These are phyloP conservation scores for Iodosphaeria phyllophila DNA, from an alignment of 2,329 filamentous ascomycete species.

Conservation along the genomic window DNA sequence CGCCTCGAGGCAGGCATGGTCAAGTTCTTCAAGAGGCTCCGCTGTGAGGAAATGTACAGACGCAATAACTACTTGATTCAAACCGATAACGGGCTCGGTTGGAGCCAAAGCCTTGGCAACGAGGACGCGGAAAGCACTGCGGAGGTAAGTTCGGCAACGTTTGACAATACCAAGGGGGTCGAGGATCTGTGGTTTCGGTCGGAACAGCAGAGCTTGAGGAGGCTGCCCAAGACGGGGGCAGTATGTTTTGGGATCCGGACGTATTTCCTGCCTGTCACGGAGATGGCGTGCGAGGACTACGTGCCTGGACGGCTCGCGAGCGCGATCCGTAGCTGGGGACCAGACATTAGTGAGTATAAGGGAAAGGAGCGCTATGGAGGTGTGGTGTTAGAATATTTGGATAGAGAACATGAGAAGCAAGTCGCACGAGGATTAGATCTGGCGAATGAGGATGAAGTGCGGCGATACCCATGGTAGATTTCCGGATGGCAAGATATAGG, in stretches of 20 bases:
- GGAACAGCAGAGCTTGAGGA: slow-evolving; percentile 51
- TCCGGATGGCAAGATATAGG: too few relatives aligned
- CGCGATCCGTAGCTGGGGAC: slow-evolving; percentile 64
- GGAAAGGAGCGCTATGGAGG: slow-evolving; percentile 56
- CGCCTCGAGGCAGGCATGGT: slow-evolving; percentile 16
- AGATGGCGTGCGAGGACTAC: slow-evolving; percentile 51
- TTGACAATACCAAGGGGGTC: slow-evolving; percentile 55
- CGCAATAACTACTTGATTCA: slow-evolving; percentile 82
- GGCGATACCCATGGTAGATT: slow-evolving; percentile 47
- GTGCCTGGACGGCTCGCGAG: slow-evolving; percentile 64
- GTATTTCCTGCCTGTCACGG: slow-evolving; percentile 56
- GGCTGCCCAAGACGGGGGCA: slow-evolving; percentile 37
- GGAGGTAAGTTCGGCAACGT: slow-evolving; percentile 53
- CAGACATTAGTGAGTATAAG: slow-evolving; percentile 61
- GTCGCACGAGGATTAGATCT: slow-evolving; percentile 45
- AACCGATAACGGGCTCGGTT: slow-evolving; percentile 59
- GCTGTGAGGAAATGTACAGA: slow-evolving; percentile 41
- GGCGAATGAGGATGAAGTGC: slow-evolving; percentile 37
- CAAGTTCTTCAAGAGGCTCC: slow-evolving; percentile 52
- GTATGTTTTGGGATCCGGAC: slow-evolving; percentile 63
- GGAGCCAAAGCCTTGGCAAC: slow-evolving; percentile 56
- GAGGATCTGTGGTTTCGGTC: slow-evolving; percentile 60
- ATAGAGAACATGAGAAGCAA: slow-evolving; percentile 57
- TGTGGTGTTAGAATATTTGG: slow-evolving; percentile 59
- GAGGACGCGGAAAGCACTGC: slow-evolving; percentile 54